Percentiles rank a stretch among this genome's conserved stretches.
These are phyloP conservation scores for Blakeslea trispora DNA, from an alignment of 371 early-diverging fungal genomes.

Conservation along the genomic window DNA sequence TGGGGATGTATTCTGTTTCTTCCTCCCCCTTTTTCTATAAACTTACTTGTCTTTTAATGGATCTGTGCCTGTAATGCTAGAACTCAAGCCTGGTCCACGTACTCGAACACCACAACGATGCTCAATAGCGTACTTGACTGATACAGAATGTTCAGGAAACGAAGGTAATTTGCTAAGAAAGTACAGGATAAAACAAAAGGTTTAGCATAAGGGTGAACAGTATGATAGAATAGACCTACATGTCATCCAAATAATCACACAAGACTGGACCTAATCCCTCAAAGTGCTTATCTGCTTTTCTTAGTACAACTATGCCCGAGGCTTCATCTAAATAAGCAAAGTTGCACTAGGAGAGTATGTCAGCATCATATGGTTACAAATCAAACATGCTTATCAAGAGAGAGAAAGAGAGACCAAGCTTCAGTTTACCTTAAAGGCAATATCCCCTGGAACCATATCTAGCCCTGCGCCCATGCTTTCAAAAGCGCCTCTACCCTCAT, in stretches of 20 bases:
- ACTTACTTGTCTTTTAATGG: slow-evolving; percentile 54
- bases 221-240: slow-evolving; percentile 25
- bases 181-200: slow-evolving; percentile 3
- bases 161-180: slow-evolving; percentile 44
- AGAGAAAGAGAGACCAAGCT: too few relatives aligned
- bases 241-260: slow-evolving; percentile 44
- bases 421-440: slow-evolving; percentile 54
- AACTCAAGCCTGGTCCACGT: slow-evolving; percentile 48
- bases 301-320: slow-evolving; percentile 38
- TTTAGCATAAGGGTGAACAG: background rate
- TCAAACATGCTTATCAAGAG: too few relatives aligned
- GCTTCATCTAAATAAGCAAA: slow-evolving; percentile 51
- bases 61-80: slow-evolving; percentile 57
- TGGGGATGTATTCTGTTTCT: too few relatives aligned
- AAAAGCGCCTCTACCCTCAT: slow-evolving; percentile 58
- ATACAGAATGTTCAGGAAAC: slow-evolving; percentile 41
- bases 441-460: slow-evolving; percentile 56
- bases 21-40: too few relatives aligned
- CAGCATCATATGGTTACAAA: too few relatives aligned
- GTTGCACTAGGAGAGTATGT: slow-evolving; percentile 38
- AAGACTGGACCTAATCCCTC: slow-evolving; percentile 47
- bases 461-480: slow-evolving; percentile 61
- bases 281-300: slow-evolving; percentile 58
- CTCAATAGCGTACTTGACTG: slow-evolving; percentile 49
- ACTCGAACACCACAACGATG: slow-evolving; percentile 53